A percentile compares a stretch with the other conserved stretches of the same genome.
Evolutionary conservation across 2,329 filamentous ascomycete species (phyloP).

Genomic region (Hypoxylon sp.): DNA sequence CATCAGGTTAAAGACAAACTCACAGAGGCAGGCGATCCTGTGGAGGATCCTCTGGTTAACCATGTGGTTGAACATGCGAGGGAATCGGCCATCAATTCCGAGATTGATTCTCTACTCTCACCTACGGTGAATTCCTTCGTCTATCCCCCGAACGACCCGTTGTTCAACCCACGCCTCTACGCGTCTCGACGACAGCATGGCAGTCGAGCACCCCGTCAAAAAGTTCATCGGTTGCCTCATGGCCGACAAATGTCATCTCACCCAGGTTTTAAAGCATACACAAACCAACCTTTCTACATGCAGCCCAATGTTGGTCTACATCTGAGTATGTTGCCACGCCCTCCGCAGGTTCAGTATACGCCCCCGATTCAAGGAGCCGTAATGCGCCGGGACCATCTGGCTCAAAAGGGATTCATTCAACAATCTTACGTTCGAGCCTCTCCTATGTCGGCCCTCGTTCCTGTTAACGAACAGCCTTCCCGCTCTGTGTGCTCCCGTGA

Average conservation of each 20-base stretch:
- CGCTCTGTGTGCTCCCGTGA: not conserved
- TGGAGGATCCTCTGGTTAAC: not conserved
- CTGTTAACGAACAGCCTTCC: not conserved
- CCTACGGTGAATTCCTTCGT: not conserved
- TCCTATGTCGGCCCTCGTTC: not conserved
- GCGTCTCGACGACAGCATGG: not conserved
- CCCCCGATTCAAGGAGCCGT: not conserved
- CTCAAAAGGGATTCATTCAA: not conserved
- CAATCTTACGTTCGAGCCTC: not conserved
- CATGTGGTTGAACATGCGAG: not conserved
- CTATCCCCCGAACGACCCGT: not conserved
- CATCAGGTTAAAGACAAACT: not conserved
- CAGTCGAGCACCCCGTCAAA: not conserved
- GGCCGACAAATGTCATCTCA: too few relatives aligned
- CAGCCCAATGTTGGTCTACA: not conserved
- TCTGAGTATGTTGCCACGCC: too few relatives aligned
- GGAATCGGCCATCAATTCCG: not conserved
- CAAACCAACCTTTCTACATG: conserved; percentile 3
- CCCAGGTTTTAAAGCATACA: not conserved
- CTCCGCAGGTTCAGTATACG: not conserved
- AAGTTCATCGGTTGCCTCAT: not conserved
- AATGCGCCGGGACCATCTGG: too few relatives aligned
- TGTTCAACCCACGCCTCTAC: not conserved
- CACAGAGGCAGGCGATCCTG: not conserved
- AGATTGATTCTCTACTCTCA: not conserved